phyloP scores from a whole-genome alignment of 2,329 filamentous ascomycete species.

The Plenodomus lindquistii region DNA sequence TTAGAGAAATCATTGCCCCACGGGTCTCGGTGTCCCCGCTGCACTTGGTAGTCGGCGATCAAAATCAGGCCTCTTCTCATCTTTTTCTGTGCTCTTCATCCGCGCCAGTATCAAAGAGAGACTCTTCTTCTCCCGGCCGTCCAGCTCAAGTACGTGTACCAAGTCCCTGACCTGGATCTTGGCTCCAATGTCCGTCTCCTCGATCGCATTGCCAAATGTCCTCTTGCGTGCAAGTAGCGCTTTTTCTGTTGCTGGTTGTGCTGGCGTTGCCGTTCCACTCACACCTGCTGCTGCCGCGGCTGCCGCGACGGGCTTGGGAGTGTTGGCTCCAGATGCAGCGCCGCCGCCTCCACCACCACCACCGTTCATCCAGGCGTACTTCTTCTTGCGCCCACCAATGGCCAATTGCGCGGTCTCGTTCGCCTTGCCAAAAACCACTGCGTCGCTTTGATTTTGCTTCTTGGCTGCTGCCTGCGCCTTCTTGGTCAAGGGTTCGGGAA shows the following conservation, averaged over 20 bases:
- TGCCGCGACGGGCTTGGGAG: conserved; percentile 34
- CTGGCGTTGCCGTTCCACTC: conserved; percentile 33
- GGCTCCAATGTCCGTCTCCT: conserved; percentile 75
- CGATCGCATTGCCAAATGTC: conserved; percentile 73
- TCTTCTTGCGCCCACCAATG: conserved; percentile 69
- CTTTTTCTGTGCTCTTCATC: conserved; percentile 36
- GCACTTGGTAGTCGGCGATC: background rate
- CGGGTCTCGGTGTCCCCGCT: background rate
- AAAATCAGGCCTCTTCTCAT: conserved; percentile 15
- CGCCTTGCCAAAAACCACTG: conserved; percentile 76
- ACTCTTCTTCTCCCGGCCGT: conserved; percentile 68
- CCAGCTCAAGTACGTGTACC: conserved; percentile 76
- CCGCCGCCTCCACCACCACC: conserved; percentile 45
- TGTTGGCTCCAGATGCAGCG: conserved; percentile 34
- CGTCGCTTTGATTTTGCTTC: conserved; percentile 74
- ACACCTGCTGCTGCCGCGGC: conserved; percentile 12
- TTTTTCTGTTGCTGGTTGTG: conserved; percentile 26
- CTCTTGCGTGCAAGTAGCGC: conserved; percentile 62
- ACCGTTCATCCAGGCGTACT: conserved; percentile 75
- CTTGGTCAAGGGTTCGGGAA: conserved; percentile 67
- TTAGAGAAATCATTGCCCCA: background rate
- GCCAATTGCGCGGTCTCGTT: conserved; percentile 85
- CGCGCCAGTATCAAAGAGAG: conserved; percentile 35
- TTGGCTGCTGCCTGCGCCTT: conserved; percentile 81
- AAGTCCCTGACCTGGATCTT: conserved; percentile 86